Conservation (phyloP, 176 grass and related monocot genomes). For the Rhynchospora tenuis region DNA sequence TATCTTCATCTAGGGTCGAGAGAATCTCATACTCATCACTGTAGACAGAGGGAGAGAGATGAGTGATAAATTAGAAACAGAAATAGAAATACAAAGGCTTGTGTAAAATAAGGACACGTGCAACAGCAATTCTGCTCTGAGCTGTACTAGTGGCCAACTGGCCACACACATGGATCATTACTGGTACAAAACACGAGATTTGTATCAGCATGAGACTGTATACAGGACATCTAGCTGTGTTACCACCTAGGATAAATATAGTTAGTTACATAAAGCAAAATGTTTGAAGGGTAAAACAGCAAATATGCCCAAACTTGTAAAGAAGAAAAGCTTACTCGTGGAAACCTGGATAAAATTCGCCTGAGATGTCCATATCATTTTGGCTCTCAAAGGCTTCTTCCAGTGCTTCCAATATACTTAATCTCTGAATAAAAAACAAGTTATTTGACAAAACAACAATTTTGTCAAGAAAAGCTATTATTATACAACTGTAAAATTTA, state of each 20-base stretch:
- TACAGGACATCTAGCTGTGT: not conserved
- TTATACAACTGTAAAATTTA: not conserved
- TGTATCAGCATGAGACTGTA: not conserved
- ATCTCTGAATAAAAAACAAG: conserved; percentile 43
- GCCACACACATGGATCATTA: not conserved
- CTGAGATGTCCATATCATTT: conserved; percentile 32
- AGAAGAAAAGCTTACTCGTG: not conserved
- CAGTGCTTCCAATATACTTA: conserved; percentile 59
- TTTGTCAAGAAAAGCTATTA: not conserved
- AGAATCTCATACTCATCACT: conserved; percentile 76
- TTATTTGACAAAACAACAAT: not conserved
- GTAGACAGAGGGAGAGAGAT: conserved; percentile 4
- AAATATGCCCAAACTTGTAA: not conserved
- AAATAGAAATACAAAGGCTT: not conserved
- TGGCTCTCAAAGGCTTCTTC: conserved; percentile 45
- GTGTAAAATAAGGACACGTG: not conserved
- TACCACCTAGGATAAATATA: not conserved
- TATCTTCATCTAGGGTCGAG: conserved; percentile 31
- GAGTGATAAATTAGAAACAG: not conserved
- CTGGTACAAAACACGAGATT: not conserved
- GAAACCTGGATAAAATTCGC: conserved; percentile 22
- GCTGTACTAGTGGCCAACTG: not conserved
- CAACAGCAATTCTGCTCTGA: not conserved
- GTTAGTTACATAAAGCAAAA: not conserved
- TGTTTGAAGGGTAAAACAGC: not conserved